Evolutionary conservation across 768 basidiomycete species (phyloP).

Genomic region (Suillus alpinus): DNA sequence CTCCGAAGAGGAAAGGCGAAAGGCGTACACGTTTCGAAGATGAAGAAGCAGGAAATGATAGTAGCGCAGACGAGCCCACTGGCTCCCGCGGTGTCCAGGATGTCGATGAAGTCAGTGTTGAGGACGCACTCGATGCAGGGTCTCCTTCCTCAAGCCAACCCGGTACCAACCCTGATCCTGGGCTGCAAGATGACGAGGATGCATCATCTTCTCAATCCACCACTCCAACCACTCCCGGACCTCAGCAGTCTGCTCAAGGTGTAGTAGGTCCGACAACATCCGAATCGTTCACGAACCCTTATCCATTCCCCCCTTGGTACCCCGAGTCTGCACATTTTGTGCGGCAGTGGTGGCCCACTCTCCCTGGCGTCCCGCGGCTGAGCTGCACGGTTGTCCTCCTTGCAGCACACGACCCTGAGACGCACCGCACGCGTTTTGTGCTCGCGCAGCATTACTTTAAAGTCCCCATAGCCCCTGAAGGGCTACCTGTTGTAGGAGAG

Average conservation of each 20-base stretch:
- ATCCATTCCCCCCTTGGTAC: constrained; percentile 65
- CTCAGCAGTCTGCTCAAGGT: constrained; percentile 9
- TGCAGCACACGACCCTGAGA: constrained; percentile 57
- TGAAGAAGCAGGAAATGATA: neutral
- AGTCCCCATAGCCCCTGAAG: constrained; percentile 48
- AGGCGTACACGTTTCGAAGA: neutral
- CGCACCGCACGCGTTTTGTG: constrained; percentile 59
- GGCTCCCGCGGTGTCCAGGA: neutral
- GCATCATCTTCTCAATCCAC: neutral
- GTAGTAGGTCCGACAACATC: neutral
- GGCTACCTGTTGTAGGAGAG: constrained; percentile 15
- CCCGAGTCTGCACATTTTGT: constrained; percentile 77
- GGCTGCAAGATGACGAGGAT: neutral
- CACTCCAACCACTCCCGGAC: constrained; percentile 5
- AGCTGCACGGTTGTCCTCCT: constrained; percentile 74
- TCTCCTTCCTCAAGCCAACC: constrained; percentile 7
- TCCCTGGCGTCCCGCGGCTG: constrained; percentile 59
- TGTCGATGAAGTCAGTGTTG: constrained; percentile 11
- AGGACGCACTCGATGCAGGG: constrained; percentile 6
- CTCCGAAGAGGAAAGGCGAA: neutral
- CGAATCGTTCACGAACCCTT: constrained; percentile 48
- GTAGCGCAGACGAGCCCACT: neutral
- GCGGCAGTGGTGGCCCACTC: constrained; percentile 77
- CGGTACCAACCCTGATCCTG: neutral
- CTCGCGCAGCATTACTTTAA: constrained; percentile 76